phyloP scores from a whole-genome alignment of 75 land plant species.

The Picea glauca region DNA sequence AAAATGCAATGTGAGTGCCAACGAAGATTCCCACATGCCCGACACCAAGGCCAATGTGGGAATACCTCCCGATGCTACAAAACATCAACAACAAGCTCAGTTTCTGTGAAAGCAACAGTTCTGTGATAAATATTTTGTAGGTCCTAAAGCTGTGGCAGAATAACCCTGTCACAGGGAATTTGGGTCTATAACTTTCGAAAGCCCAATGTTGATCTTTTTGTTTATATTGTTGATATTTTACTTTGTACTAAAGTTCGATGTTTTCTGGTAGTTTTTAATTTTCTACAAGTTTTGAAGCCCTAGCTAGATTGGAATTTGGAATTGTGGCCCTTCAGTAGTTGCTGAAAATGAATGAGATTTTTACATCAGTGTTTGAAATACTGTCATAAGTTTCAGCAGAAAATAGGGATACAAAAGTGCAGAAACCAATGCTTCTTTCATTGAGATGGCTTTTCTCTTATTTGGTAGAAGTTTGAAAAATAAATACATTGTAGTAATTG shows the following conservation, averaged over 20 bases:
- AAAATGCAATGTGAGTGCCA: no score
- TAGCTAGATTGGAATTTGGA: no score
- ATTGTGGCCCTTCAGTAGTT: no score
- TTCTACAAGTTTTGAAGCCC: not conserved
- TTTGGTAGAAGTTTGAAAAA: no score
- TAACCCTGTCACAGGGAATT: not conserved
- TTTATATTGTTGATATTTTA: not conserved
- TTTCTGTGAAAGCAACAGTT: not conserved
- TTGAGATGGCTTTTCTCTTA: not conserved
- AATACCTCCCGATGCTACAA: no score
- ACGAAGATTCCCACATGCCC: no score
- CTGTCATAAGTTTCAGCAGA: not conserved
- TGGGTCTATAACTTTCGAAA: not conserved
- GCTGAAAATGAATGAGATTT: not conserved
- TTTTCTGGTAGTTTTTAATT: not conserved
- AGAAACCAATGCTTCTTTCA: not conserved
- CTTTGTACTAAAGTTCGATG: not conserved
- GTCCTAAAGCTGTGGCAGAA: not conserved
- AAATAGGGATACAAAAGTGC: not conserved
- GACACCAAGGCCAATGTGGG: no score
- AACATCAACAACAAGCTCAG: no score
- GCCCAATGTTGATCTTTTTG: not conserved
- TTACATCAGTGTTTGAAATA: conserved; percentile 2
- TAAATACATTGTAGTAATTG: not conserved
- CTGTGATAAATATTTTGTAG: not conserved